phyloP scores from a whole-genome alignment of 2,329 filamentous ascomycete genomes.

The Fonsecaea multimorphosa region DNA sequence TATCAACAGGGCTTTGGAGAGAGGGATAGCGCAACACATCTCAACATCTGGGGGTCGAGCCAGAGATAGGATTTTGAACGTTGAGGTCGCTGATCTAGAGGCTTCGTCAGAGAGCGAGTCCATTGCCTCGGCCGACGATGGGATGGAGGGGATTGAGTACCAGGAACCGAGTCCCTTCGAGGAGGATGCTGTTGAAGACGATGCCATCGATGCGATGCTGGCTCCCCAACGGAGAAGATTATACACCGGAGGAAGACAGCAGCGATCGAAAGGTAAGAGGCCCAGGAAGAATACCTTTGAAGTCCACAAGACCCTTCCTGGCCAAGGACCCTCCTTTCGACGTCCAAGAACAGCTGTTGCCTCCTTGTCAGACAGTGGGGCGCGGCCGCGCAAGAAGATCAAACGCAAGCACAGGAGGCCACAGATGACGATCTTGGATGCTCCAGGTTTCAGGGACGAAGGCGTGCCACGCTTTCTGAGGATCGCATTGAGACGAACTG shows the following conservation, averaged over 20 bases:
- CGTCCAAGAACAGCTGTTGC: background rate
- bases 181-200: conserved; percentile 41
- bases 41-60: background rate
- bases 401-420: conserved; percentile 23
- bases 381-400: conserved; percentile 23
- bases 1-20: conserved; percentile 25
- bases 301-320: background rate
- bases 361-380: background rate
- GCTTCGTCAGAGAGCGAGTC: conserved; percentile 23
- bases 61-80: background rate
- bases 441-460: conserved; percentile 33
- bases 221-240: conserved; percentile 24
- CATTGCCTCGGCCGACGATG: conserved; percentile 7
- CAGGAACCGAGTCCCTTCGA: conserved; percentile 13
- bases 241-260: conserved; percentile 26
- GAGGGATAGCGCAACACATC: conserved; percentile 35
- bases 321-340: background rate
- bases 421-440: conserved; percentile 35
- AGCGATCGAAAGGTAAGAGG: conserved; percentile 13
- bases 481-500: conserved; percentile 61
- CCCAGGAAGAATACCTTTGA: background rate
- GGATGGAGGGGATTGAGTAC: conserved; percentile 5
- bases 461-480: conserved; percentile 61
- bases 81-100: conserved; percentile 12
- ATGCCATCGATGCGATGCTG: conserved; percentile 43